A percentile compares a stretch with the other conserved stretches of the same genome.
These are phyloP conservation scores for Curvularia verruculosa DNA, from an alignment of 2,329 filamentous ascomycete genomes.

Conservation along the genomic window DNA sequence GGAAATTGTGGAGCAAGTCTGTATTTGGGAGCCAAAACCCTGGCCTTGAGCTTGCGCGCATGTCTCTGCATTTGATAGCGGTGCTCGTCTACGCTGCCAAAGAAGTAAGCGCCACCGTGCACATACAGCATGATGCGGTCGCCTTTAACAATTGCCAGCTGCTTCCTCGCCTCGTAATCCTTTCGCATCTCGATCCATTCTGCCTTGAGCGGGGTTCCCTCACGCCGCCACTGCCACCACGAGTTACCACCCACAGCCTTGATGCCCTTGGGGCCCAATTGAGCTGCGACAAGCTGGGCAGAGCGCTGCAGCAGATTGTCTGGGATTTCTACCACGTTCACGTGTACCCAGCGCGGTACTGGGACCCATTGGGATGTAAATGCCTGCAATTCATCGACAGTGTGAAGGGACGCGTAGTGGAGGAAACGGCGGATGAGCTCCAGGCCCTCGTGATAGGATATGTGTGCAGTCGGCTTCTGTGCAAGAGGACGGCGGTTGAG, in stretches of 20 bases:
- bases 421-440: constrained; percentile 87
- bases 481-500: constrained; percentile 76
- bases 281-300: constrained; percentile 69
- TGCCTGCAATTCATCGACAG: constrained; percentile 88
- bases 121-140: constrained; percentile 90
- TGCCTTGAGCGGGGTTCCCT: constrained; percentile 68
- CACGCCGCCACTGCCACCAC: constrained; percentile 75
- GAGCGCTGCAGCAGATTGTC: constrained; percentile 66
- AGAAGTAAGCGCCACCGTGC: constrained; percentile 94
- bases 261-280: constrained; percentile 80
- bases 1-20: constrained; percentile 91
- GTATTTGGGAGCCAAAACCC: constrained; percentile 85
- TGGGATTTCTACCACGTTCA: constrained; percentile 71
- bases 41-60: constrained; percentile 88
- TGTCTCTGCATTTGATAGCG: constrained; percentile 98
- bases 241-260: constrained; percentile 81
- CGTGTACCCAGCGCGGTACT: constrained; percentile 83
- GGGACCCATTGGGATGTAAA: constrained; percentile 95
- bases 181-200: constrained; percentile 97
- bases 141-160: constrained; percentile 59
- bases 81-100: constrained; percentile 94
- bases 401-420: constrained; percentile 81
- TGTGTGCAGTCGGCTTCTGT: constrained; percentile 83
- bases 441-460: constrained; percentile 93
- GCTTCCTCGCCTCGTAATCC: constrained; percentile 76